Base-by-base conservation (phyloP, 164 flowering plant species). In the Nelumbo lutea region DNA sequence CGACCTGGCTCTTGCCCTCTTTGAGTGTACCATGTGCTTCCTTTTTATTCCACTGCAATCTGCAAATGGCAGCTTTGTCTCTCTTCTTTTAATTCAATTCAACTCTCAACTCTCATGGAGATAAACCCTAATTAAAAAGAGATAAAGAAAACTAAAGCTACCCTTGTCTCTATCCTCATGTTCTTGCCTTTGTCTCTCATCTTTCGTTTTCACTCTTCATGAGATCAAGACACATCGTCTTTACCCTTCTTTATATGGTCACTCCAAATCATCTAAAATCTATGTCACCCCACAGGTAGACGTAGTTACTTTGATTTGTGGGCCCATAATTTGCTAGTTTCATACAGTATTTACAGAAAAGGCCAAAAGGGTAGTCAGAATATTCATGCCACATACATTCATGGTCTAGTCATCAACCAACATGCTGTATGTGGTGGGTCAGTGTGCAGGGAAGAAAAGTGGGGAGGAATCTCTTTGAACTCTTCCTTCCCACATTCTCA, bases 391-490 rank as follows among this genome's bases (percentile, higher is more conserved):
- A 63, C 68, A 78, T 82, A 72, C 70, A 77, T 68, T 76, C 83
- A 81, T 65, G 38, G 61, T 80, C 86, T 74, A 87, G 88, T 82
- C 88, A 87, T 66, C 75, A 82, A 77, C 76, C 78, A 82, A 73
- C 59, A 67, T 15, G 39, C 2, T 50, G 42, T 53, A 59, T 48
- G 59, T 48, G 78, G 68, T 27, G 73, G 64, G 71, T 84, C 81
- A 84, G 63, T 80, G 89, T 70, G 90, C 82, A 58, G 97, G 96
- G 78, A 88, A 92, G 73, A 89, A 88, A 81, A 95, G 91, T 61
- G 94, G 88, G 27, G 90, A 73, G 77, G 96, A 89, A 83, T 95
- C 97, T 95, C 97, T 89, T 50, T 86, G 91, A 10, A 92, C 74
- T 72, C 85, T 88, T 59, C 96, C 91, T 65, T 88, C 86, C 70